Percentiles rank a stretch among this genome's conserved stretches.
These are phyloP conservation scores for Ramularia endophylla DNA, from an alignment of 2,329 filamentous ascomycete genomes.

Conservation along the genomic window DNA sequence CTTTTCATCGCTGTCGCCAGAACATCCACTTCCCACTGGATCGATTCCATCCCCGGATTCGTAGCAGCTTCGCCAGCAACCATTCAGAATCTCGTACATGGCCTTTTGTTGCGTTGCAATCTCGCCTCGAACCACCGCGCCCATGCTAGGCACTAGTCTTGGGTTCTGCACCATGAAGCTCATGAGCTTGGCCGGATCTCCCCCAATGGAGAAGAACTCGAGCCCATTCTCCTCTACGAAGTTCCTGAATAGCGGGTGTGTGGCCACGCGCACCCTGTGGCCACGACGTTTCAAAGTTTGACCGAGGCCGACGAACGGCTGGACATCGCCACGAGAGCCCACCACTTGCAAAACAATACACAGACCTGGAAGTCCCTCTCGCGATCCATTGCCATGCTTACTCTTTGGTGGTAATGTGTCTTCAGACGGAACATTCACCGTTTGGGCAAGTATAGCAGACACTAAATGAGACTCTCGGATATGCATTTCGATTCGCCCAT, in stretches of 20 bases:
- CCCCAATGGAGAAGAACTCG: constrained; percentile 73
- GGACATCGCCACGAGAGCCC: constrained; percentile 68
- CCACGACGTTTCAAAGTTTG: constrained; percentile 60
- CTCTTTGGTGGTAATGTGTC: too few species aligned
- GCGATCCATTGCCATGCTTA: too few species aligned
- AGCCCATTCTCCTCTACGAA: constrained; percentile 66
- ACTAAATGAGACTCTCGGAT: too few species aligned
- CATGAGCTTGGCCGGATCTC: constrained; percentile 70
- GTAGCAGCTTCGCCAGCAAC: constrained; percentile 27
- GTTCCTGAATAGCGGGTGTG: constrained; percentile 60
- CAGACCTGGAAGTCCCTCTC: constrained; percentile 1
- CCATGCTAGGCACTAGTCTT: constrained; percentile 25
- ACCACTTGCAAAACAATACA: too few species aligned
- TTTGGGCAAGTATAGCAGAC: too few species aligned
- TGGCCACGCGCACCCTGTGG: constrained; percentile 68
- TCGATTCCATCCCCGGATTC: constrained; percentile 9
- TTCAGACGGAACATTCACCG: too few species aligned
- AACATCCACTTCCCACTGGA: too few species aligned
- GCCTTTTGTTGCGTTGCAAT: constrained; percentile 17
- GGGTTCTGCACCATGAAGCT: constrained; percentile 32
- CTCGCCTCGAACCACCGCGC: constrained; percentile 23
- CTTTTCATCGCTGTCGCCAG: constrained; percentile 39
- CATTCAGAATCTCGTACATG: constrained; percentile 23
- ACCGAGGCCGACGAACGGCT: constrained; percentile 67
- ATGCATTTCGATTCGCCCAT: too few species aligned